A percentile compares a stretch with the other conserved stretches of the same genome.
These are phyloP conservation scores for Cardamine chenopodiifolia DNA, from an alignment of 345 rosid genomes.

Conservation along the genomic window DNA sequence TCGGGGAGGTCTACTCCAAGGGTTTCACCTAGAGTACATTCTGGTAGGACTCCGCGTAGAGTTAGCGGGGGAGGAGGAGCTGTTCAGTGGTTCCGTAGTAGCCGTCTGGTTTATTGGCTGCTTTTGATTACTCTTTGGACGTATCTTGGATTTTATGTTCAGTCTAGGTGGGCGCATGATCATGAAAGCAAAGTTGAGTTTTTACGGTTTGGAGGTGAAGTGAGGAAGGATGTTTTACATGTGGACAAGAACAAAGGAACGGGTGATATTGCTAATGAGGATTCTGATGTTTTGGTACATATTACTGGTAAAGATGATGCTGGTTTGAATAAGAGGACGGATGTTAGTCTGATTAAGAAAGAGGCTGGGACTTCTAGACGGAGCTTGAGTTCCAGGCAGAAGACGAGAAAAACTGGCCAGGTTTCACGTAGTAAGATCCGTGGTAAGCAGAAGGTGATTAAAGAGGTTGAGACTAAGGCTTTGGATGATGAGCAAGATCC, in stretches of 20 bases:
- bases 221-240: conserved; percentile 34
- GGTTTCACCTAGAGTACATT: conserved; percentile 65
- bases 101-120: conserved; percentile 76
- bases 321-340: conserved; percentile 44
- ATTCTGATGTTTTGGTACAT: conserved; percentile 46
- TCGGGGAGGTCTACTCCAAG: conserved; percentile 82
- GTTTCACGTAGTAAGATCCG: conserved; percentile 51
- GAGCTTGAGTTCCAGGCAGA: conserved; percentile 48
- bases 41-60: conserved; percentile 80
- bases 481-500: conserved; percentile 58
- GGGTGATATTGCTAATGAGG: conserved; percentile 55
- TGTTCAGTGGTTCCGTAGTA: conserved; percentile 78
- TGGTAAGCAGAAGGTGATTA: conserved; percentile 50
- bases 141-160: conserved; percentile 92
- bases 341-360: conserved; percentile 58
- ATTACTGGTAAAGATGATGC: conserved; percentile 43
- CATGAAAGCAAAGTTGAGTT: conserved; percentile 63
- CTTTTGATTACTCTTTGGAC: conserved; percentile 95
- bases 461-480: conserved; percentile 42
- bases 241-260: conserved; percentile 41
- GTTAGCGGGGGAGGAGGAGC: conserved; percentile 47
- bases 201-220: conserved; percentile 63
- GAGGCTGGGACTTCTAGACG: conserved; percentile 45
- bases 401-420: conserved; percentile 51
- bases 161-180: conserved; percentile 97